Evolutionary conservation across 257 asterid genomes (phyloP).

Genomic region (Rehmannia glutinosa): DNA sequence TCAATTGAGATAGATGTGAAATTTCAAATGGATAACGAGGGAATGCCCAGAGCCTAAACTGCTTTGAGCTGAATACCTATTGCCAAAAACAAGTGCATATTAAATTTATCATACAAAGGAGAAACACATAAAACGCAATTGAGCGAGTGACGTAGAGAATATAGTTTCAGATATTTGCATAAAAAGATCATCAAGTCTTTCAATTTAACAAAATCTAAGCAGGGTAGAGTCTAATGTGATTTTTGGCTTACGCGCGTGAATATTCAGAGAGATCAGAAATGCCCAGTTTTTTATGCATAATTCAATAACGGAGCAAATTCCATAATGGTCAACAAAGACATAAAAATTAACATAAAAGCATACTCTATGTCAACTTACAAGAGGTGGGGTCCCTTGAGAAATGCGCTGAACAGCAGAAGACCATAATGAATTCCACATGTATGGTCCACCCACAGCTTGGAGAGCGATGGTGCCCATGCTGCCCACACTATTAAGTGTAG

Average conservation of each 20-base stretch:
- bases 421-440: conserved; percentile 91
- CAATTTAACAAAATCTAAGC: background rate
- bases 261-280: conserved; percentile 12
- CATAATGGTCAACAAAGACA: background rate
- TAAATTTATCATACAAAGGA: conserved; percentile 2
- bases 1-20: background rate
- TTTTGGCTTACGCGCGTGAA: background rate
- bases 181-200: conserved; percentile 2
- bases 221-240: background rate
- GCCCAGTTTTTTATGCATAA: background rate
- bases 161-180: background rate
- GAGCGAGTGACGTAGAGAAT: background rate
- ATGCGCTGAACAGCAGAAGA: conserved; percentile 88
- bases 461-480: conserved; percentile 70
- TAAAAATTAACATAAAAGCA: background rate
- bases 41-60: background rate
- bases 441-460: conserved; percentile 95
- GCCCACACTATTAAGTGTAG: conserved; percentile 74
- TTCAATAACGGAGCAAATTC: background rate
- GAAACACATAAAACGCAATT: background rate
- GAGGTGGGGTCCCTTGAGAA: conserved; percentile 99
- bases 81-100: background rate
- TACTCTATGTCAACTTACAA: conserved; percentile 52
- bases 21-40: background rate
- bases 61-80: background rate